phyloP scores from a whole-genome alignment of 306 rosid species.

The Cucurbita maxima region DNA sequence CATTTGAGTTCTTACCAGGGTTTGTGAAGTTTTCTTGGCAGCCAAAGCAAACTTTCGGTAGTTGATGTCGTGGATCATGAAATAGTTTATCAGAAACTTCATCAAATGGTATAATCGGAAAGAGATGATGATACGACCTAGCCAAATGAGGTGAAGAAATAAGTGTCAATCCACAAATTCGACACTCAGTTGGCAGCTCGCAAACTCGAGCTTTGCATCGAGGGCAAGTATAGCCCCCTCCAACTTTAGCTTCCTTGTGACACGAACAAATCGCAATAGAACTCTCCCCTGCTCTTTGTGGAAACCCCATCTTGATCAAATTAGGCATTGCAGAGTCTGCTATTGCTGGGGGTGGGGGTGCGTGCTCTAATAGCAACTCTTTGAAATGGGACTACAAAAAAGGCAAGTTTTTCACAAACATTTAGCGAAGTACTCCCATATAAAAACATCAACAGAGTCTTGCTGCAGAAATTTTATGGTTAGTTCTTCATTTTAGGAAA shows the following conservation, averaged over 20 bases:
- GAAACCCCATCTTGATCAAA: slow-evolving; percentile 95
- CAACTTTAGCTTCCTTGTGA: slow-evolving; percentile 79
- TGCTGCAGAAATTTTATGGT: not conserved
- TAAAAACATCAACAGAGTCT: not conserved
- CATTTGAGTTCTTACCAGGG: slow-evolving; percentile 36
- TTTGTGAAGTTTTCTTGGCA: slow-evolving; percentile 62
- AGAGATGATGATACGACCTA: slow-evolving; percentile 93
- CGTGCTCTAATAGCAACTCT: slow-evolving; percentile 84
- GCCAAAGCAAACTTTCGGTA: slow-evolving; percentile 61
- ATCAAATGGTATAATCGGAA: slow-evolving; percentile 81
- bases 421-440: not conserved
- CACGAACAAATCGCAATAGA: slow-evolving; percentile 82
- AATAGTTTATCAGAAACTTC: slow-evolving; percentile 47
- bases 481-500: not conserved
- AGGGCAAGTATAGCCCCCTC: slow-evolving; percentile 90
- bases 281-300: slow-evolving; percentile 93
- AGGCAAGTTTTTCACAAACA: slow-evolving; percentile 4
- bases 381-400: slow-evolving; percentile 49
- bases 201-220: slow-evolving; percentile 95
- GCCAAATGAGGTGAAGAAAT: slow-evolving; percentile 97
- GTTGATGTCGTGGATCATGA: slow-evolving; percentile 26
- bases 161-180: slow-evolving; percentile 83
- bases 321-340: slow-evolving; percentile 85
- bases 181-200: slow-evolving; percentile 92
- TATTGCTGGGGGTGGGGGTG: slow-evolving; percentile 97